Evolutionary conservation across 768 basidiomycete genomes (phyloP), one percentile per base, ranked within the genome.

Genomic region (Calocybe cyanea): DNA sequence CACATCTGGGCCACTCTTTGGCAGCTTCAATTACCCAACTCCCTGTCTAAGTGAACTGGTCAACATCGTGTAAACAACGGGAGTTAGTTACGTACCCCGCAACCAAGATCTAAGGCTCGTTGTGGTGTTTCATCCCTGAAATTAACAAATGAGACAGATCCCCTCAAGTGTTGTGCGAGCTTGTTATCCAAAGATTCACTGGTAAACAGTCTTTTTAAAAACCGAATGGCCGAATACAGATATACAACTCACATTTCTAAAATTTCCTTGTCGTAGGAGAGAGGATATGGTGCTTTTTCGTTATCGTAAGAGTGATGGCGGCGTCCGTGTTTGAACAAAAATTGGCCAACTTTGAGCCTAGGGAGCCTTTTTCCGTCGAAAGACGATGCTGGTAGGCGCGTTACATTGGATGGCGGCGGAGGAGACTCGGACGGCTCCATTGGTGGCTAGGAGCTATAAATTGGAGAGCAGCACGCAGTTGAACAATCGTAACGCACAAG

Each of bases 241-340:
- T 20, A 32, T 33, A 20, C 20, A 9, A 42, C 51, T 34, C 21
- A 88, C 87, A 85, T 65, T 56, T 87, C 85, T 33, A 88, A 65
- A 43, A 86, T 68, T 34, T 80, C 66, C 41, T 71, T 73, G 59
- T 87, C 81, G 60, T 87, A 89, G 19, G 78, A 82, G 30, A 85
- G 58, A 1, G 87, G 87, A 67, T 90, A 90, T 2, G 86, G 87
- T 2, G 84, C 87, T 66, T 89, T 87, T 60, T 86, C 83, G 31
- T 72, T 73, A 50, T 82, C 81, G 57, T 81, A 82, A 14, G 76
- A 71, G 59, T 88, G 87, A 48, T 84, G 81, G 43, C 71, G 71
- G 38, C 76, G 76, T 37, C 85, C 85, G 55, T 82, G 60, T 55
- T 82, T 85, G 53, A 64, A 59, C 34, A 74, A 57, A 57, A 85